Evolutionary conservation across 2,329 filamentous ascomycete genomes (phyloP).

Genomic region (Fusarium sp.): DNA sequence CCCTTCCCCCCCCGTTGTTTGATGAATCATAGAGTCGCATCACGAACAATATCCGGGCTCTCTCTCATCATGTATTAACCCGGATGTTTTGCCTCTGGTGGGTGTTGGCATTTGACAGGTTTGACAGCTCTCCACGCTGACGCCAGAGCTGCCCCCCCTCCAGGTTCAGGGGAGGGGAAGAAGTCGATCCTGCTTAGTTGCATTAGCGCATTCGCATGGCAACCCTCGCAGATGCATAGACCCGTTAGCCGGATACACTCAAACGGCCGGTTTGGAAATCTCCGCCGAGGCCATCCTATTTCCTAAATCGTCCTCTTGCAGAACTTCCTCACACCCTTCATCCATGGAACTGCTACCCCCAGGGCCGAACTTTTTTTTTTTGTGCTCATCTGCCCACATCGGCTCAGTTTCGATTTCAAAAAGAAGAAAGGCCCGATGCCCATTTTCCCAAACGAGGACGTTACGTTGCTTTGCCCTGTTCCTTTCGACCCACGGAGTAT

Average conservation of each 20-base stretch:
- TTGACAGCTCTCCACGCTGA: conserved; percentile 27
- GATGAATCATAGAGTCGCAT: conserved; percentile 21
- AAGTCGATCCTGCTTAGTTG: conserved; percentile 33
- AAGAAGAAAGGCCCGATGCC: conserved; percentile 28
- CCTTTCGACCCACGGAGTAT: conserved; percentile 12
- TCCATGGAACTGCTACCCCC: conserved; percentile 10
- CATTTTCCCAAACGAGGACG: conserved; percentile 19
- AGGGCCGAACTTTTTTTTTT: conserved; percentile 5
- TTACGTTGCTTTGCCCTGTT: not conserved
- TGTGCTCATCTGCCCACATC: conserved; percentile 30
- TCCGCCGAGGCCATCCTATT: conserved; percentile 26
- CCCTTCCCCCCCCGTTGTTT: not conserved
- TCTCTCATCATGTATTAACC: not conserved
- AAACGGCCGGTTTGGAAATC: conserved; percentile 23
- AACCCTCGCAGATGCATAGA: conserved; percentile 18
- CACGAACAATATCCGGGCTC: conserved; percentile 10
- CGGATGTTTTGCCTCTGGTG: conserved; percentile 1
- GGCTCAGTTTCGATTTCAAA: conserved; percentile 24
- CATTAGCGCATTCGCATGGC: conserved; percentile 19
- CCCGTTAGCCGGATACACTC: conserved; percentile 27
- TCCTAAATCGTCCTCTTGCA: conserved; percentile 44
- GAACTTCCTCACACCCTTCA: conserved; percentile 38
- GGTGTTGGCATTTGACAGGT: conserved; percentile 11
- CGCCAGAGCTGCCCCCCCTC: conserved; percentile 15
- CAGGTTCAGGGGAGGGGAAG: conserved; percentile 18